Base-by-base conservation (phyloP, 345 rosid genomes). In the Corchorus olitorius region DNA sequence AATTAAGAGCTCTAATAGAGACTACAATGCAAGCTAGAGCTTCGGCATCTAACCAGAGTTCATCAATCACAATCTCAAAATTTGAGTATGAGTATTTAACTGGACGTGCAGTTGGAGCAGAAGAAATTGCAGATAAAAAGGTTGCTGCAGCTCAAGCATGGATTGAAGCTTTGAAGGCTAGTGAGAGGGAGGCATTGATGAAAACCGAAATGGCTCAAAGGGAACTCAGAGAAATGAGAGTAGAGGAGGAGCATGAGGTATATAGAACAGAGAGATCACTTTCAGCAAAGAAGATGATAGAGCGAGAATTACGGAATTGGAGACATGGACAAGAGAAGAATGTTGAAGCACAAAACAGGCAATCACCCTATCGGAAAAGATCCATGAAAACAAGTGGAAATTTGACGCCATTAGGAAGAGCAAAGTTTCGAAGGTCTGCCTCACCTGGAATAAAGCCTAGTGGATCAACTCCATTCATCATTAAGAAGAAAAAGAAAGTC, bases 141-240 rank as follows among this genome's bases (percentile, higher is more conserved):
- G 92, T 93, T 53, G 94, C 91, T 22, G 98, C 99, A 3, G 94
- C 98, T 60, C 88, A 87, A 87, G 97, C 99, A 6, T 96, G 99
- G 97, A 86, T 92, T 0, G 92, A 91, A 81, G 97, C 98, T 76
- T 66, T 93, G 16, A 89, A 87, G 81, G 88, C 93, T 0, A 90
- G 91, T 79, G 97, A 94, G 82, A 88, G 77, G 74, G 97, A 89
- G 79, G 87, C 86, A 65, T 4, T 80, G 80, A 88, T 91, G 85
- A 89, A 85, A 82, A 89, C 80, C 0, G 96, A 91, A 73, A 79
- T 86, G 16, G 83, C 83, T 46, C 86, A 81, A 5, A 81, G 86
- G 84, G 83, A 85, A 52, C 81, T 83, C 11, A 80, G 83, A 34
- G 89, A 82, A 53, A 88, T 81, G 73, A 77, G 84, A 77, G 56